A percentile compares a stretch with the other conserved stretches of the same genome.
phyloP scores from a whole-genome alignment of 169 alveolate species.

The Plasmodium inui region DNA sequence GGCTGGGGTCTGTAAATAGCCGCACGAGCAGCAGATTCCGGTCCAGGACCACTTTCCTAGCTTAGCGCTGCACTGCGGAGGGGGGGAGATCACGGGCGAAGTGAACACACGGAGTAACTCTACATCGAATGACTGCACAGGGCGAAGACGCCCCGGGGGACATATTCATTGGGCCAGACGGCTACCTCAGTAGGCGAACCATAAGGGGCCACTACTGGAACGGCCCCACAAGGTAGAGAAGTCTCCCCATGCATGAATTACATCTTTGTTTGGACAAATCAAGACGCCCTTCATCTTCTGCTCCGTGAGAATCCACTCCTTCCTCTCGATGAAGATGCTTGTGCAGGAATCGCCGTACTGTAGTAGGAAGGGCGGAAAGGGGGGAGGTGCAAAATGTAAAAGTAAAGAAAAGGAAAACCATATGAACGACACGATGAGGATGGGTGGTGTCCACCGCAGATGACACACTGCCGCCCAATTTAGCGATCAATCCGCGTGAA shows the following conservation, averaged over 20 bases:
- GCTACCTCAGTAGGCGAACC: not conserved
- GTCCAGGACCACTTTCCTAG: constrained; percentile 74
- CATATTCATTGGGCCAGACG: not conserved
- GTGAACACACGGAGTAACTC: not conserved
- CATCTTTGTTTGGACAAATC: constrained; percentile 34
- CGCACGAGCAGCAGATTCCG: constrained; percentile 74
- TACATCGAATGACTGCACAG: not conserved
- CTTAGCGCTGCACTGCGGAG: constrained; percentile 29
- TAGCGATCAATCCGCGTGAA: not conserved
- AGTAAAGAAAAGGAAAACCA: not conserved
- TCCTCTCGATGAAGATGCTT: constrained; percentile 38
- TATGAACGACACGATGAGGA: not conserved
- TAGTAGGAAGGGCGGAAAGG: not conserved
- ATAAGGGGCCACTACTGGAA: not conserved
- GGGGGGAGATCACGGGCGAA: not conserved
- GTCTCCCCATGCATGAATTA: not conserved
- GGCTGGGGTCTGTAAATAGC: constrained; percentile 64
- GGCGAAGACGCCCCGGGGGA: not conserved
- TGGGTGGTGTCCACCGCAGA: not conserved
- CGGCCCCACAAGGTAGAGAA: not conserved
- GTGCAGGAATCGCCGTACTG: constrained; percentile 65
- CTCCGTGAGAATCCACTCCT: constrained; percentile 62
- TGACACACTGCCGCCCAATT: not conserved
- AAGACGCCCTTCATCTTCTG: constrained; percentile 42
- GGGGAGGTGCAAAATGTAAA: not conserved